Conservation (phyloP, 2,329 filamentous ascomycete species). For the Fusarium nygamai region DNA sequence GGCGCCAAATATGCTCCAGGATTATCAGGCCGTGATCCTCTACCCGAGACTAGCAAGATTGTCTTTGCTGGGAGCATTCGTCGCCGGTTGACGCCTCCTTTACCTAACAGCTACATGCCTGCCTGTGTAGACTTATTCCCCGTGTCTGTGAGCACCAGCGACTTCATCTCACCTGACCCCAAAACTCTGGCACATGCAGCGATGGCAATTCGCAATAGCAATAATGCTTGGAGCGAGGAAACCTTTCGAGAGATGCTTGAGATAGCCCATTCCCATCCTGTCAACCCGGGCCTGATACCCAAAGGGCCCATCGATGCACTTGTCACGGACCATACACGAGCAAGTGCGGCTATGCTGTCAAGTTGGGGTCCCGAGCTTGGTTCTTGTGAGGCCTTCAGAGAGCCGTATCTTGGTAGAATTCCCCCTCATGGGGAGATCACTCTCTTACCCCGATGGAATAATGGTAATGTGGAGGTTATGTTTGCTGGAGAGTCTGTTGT, state of each 20-base stretch:
- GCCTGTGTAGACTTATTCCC: constrained; percentile 11
- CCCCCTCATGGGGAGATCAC: constrained; percentile 13
- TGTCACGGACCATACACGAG: constrained; percentile 6
- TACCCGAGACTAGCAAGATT: neutral
- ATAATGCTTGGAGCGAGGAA: constrained; percentile 3
- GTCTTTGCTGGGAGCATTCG: constrained; percentile 9
- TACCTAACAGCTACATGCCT: constrained; percentile 1
- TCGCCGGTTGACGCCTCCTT: neutral
- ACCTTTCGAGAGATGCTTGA: neutral
- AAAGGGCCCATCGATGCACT: constrained; percentile 2
- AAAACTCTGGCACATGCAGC: constrained; percentile 1
- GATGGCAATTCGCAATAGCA: neutral
- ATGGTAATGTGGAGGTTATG: constrained; percentile 4
- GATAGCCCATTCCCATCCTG: constrained; percentile 4
- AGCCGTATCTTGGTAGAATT: constrained; percentile 6
- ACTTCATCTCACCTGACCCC: neutral
- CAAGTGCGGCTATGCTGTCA: neutral
- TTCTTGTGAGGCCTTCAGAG: constrained; percentile 6
- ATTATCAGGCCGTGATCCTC: neutral
- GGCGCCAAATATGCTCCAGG: neutral
- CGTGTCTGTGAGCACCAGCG: neutral
- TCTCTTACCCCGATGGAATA: neutral
- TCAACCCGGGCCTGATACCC: constrained; percentile 1
- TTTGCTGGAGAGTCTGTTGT: constrained; percentile 13
- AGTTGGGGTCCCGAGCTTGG: constrained; percentile 16